Conservation (phyloP, 306 rosid genomes). For the Ziziphus jujuba region DNA sequence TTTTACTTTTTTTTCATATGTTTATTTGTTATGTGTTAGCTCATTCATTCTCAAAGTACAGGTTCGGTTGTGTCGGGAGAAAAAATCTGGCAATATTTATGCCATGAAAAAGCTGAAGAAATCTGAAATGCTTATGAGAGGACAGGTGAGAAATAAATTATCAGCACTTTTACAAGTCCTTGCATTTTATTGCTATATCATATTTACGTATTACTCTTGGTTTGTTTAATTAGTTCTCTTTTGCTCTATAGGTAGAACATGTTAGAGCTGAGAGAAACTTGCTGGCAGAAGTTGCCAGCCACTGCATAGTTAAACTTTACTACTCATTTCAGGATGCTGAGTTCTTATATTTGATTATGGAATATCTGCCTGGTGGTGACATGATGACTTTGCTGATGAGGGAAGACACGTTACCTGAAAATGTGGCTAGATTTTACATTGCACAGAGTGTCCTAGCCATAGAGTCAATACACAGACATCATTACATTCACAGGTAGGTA, state of each 20-base stretch:
- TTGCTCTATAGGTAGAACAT: conserved; percentile 75
- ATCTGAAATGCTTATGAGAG: conserved; percentile 96
- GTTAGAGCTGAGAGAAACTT: conserved; percentile 98
- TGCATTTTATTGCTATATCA: background rate
- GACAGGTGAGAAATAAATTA: conserved; percentile 67
- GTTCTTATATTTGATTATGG: conserved; percentile 90
- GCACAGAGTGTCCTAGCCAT: conserved; percentile 98
- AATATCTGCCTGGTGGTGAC: conserved; percentile 99
- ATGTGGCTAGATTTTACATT: conserved; percentile 83
- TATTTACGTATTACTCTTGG: background rate
- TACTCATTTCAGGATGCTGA: conserved; percentile 97
- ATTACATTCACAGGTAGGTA: conserved; percentile 89
- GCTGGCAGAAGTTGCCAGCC: conserved; percentile 98
- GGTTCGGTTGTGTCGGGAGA: conserved; percentile 98
- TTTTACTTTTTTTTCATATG: conserved; percentile 12
- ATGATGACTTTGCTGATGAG: conserved; percentile 95
- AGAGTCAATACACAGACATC: conserved; percentile 94
- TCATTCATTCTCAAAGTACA: conserved; percentile 41
- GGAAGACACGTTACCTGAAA: conserved; percentile 89
- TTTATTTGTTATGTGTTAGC: conserved; percentile 26
- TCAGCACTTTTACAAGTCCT: conserved; percentile 12
- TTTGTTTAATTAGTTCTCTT: conserved; percentile 12
- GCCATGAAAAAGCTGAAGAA: conserved; percentile 99
- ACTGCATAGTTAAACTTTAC: conserved; percentile 96
- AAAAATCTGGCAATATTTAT: conserved; percentile 94